Evolutionary conservation across 371 early-diverging fungal genomes (phyloP).

Genomic region (Mortierella sp.): DNA sequence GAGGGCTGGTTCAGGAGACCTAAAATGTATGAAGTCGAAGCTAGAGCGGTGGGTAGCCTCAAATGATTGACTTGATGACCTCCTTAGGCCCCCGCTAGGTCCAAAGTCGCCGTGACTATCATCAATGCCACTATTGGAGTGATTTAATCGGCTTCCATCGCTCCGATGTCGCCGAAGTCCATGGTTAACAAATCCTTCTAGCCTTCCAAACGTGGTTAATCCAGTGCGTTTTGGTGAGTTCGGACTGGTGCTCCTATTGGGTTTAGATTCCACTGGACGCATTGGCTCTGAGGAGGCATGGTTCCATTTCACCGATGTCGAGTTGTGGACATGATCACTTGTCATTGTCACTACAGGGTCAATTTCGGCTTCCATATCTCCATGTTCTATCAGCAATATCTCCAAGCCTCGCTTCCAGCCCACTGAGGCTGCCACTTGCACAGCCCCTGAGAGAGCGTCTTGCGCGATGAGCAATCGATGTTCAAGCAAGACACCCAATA

Average conservation of each 20-base stretch:
- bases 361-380: conserved; percentile 53
- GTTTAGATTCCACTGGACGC: not conserved
- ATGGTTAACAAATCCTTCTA: conserved; percentile 7
- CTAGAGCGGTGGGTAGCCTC: conserved; percentile 8
- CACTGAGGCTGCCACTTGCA: conserved; percentile 50
- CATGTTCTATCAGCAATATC: conserved; percentile 40
- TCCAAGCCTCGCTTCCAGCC: conserved; percentile 51
- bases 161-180: conserved; percentile 31
- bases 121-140: not conserved
- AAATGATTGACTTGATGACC: not conserved
- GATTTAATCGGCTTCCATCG: conserved; percentile 21
- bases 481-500: conserved; percentile 31
- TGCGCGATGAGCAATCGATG: conserved; percentile 48
- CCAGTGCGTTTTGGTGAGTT: not conserved
- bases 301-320: conserved; percentile 51
- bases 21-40: conserved; percentile 4
- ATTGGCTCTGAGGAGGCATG: conserved; percentile 33
- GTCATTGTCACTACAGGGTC: conserved; percentile 45
- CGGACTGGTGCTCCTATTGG: not conserved
- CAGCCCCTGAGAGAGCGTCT: conserved; percentile 50
- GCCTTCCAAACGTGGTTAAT: conserved; percentile 1
- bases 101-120: not conserved
- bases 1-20: not conserved
- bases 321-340: conserved; percentile 31
- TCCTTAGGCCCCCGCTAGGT: not conserved